Percentiles rank a stretch among this genome's conserved stretches.
Evolutionary conservation across 176 grass and related monocot species (phyloP).

Genomic region (Avena atlantica): DNA sequence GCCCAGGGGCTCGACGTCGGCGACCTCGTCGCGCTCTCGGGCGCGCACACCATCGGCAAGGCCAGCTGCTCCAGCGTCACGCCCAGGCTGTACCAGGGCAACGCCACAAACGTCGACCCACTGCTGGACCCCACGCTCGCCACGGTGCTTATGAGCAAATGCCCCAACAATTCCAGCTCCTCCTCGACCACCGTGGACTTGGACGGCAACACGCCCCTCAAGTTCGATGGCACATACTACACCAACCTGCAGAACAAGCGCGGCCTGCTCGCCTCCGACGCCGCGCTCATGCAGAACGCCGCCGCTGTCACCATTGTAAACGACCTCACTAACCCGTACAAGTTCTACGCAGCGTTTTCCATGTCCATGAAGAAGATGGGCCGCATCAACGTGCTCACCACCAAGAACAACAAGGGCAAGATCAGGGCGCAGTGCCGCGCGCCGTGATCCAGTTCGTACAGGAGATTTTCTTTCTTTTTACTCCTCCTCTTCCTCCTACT

Average conservation of each 20-base stretch:
- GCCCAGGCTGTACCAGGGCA: constrained; percentile 52
- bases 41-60: constrained; percentile 68
- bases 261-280: constrained; percentile 59
- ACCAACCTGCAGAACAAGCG: constrained; percentile 40
- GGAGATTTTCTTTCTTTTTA: neutral
- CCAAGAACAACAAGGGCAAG: constrained; percentile 40
- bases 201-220: constrained; percentile 42
- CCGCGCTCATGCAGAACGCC: constrained; percentile 57
- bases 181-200: constrained; percentile 9
- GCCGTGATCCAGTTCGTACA: constrained; percentile 36
- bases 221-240: constrained; percentile 60
- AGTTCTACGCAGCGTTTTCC: constrained; percentile 59
- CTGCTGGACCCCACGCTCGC: constrained; percentile 58
- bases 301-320: constrained; percentile 38
- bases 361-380: constrained; percentile 77
- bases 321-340: constrained; percentile 45
- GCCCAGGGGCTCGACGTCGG: constrained; percentile 48
- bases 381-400: constrained; percentile 56
- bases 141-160: constrained; percentile 40
- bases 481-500: neutral
- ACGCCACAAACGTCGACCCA: constrained; percentile 50
- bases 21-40: constrained; percentile 58
- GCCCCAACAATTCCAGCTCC: constrained; percentile 35
- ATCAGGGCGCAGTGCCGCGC: constrained; percentile 62
- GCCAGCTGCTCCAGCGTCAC: constrained; percentile 60